These are phyloP conservation scores for Dactylorhiza incarnata DNA, from an alignment of 106 monocot species.

Conservation along the genomic window DNA sequence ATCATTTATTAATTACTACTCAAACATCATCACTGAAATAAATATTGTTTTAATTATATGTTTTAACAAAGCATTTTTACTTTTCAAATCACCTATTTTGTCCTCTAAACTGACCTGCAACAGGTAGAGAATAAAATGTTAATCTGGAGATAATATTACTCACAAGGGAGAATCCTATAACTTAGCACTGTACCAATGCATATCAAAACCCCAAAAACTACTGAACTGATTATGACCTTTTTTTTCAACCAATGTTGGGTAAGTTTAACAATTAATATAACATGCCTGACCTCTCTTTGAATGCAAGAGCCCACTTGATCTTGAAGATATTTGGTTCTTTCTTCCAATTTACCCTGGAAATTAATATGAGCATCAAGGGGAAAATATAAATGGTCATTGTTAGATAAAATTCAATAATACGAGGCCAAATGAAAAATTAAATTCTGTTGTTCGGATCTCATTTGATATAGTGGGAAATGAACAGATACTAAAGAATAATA, in stretches of 20 bases:
- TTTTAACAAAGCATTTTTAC: background rate
- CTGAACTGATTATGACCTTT: background rate
- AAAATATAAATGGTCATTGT: background rate
- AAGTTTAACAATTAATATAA: background rate
- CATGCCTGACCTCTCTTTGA: background rate
- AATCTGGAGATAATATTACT: background rate
- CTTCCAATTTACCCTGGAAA: background rate
- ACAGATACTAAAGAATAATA: background rate
- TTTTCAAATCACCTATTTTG: background rate
- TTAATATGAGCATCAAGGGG: background rate
- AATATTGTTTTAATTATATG: no score
- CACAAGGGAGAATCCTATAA: background rate
- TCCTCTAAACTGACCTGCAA: background rate
- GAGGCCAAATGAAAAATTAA: background rate
- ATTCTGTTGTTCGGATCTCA: background rate
- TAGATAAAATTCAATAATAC: background rate
- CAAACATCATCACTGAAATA: no score
- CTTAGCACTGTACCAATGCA: background rate
- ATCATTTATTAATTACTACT: no score
- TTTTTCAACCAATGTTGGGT: background rate
- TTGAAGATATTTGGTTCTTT: constrained; percentile 1
- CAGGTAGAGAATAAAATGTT: background rate
- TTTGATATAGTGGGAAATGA: background rate
- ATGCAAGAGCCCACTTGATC: background rate
- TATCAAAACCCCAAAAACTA: background rate